A percentile compares a stretch with the other conserved stretches of the same genome.
These are phyloP conservation scores for Carallia brachiata DNA, from an alignment of 345 rosid species.

Conservation along the genomic window DNA sequence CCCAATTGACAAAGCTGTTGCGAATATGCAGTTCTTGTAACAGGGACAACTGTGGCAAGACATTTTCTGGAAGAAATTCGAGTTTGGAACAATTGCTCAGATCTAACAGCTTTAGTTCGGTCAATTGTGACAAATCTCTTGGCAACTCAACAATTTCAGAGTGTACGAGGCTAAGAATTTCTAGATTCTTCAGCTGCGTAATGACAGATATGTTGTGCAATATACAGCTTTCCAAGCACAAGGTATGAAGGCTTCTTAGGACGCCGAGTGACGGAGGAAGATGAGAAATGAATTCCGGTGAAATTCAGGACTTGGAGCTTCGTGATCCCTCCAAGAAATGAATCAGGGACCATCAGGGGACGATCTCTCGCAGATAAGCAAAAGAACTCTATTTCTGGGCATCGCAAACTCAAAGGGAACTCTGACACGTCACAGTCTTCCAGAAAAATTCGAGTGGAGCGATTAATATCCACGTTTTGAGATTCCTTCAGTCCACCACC, in stretches of 20 bases:
- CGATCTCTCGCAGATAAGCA: fast-evolving
- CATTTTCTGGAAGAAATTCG: slow-evolving; percentile 2
- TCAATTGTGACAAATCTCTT: slow-evolving; percentile 20
- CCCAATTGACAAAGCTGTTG: slow-evolving; percentile 23
- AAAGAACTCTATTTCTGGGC: slow-evolving; percentile 20
- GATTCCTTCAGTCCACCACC: neutral
- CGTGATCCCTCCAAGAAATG: slow-evolving; percentile 9
- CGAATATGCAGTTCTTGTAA: slow-evolving; percentile 31
- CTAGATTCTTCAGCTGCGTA: slow-evolving; percentile 18
- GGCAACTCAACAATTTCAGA: slow-evolving; percentile 25
- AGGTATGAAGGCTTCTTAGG: slow-evolving; percentile 12
- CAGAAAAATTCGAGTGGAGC: slow-evolving; percentile 7
- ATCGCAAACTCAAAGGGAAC: slow-evolving; percentile 7
- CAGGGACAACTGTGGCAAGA: slow-evolving; percentile 15
- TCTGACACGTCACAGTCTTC: neutral
- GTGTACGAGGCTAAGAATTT: slow-evolving; percentile 4
- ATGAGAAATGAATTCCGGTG: neutral
- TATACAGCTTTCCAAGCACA: slow-evolving; percentile 14
- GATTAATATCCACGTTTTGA: neutral
- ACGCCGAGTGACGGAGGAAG: slow-evolving; percentile 9
- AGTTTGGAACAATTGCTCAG: neutral
- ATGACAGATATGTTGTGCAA: slow-evolving; percentile 1
- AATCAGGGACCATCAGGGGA: neutral
- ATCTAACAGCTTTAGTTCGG: slow-evolving; percentile 10
- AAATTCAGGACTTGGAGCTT: slow-evolving; percentile 27